Evolutionary conservation across 805 yeast species (phyloP).

Genomic region (Nakazawaea molendinolei): DNA sequence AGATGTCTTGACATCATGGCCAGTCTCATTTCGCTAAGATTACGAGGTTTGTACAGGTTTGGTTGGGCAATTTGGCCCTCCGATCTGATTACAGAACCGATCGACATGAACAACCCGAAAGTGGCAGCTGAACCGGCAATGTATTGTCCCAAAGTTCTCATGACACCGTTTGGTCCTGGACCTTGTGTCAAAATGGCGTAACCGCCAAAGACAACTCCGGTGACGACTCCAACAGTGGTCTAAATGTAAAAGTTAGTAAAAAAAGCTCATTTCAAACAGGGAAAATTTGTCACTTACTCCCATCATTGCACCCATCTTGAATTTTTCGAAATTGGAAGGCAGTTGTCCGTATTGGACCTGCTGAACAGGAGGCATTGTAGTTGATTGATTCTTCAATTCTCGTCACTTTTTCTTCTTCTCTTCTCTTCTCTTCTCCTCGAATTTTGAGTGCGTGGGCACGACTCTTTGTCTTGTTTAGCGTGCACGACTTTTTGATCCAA

Average conservation of each 20-base stretch:
- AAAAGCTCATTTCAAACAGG: background rate
- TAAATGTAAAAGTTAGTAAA: constrained; percentile 14
- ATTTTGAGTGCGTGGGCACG: background rate
- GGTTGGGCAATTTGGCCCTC: constrained; percentile 34
- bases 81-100: constrained; percentile 87
- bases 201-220: constrained; percentile 93
- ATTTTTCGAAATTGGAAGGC: constrained; percentile 89
- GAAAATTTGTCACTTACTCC: constrained; percentile 44
- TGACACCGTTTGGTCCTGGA: constrained; percentile 97
- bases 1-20: too few relatives aligned
- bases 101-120: constrained; percentile 92
- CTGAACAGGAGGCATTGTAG: constrained; percentile 57
- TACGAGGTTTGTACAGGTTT: constrained; percentile 21
- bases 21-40: constrained; percentile 32
- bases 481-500: background rate
- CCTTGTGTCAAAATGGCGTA: constrained; percentile 87
- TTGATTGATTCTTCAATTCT: background rate
- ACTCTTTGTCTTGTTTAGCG: background rate
- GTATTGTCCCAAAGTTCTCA: constrained; percentile 94
- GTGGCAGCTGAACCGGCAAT: constrained; percentile 96
- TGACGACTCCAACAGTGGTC: constrained; percentile 84
- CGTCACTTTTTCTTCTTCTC: background rate
- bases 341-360: constrained; percentile 56
- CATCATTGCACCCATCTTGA: constrained; percentile 98
- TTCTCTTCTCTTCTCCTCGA: background rate